phyloP scores from a whole-genome alignment of 2,329 filamentous ascomycete genomes.

The Cladophialophora immunda region DNA sequence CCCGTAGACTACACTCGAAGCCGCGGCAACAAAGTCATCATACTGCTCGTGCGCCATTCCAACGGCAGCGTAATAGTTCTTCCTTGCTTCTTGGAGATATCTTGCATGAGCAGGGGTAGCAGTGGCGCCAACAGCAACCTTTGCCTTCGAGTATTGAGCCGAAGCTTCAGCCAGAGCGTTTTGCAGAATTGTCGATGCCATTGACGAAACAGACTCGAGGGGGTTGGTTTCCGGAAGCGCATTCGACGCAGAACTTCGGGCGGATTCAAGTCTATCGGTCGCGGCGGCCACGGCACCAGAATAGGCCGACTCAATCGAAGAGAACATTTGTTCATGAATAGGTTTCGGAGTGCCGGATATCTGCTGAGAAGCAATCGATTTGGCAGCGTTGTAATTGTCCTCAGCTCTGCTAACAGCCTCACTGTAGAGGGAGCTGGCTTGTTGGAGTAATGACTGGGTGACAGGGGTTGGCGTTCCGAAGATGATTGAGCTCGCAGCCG shows the following conservation, averaged over 20 bases:
- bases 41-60: slow-evolving; percentile 82
- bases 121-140: slow-evolving; percentile 70
- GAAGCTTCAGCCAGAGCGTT: slow-evolving; percentile 77
- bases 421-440: slow-evolving; percentile 63
- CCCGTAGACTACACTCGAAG: slow-evolving; percentile 74
- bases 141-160: slow-evolving; percentile 74
- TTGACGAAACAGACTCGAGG: slow-evolving; percentile 67
- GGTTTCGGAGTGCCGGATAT: slow-evolving; percentile 75
- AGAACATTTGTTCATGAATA: slow-evolving; percentile 72
- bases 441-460: slow-evolving; percentile 51
- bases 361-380: slow-evolving; percentile 72
- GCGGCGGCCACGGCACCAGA: slow-evolving; percentile 71
- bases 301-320: slow-evolving; percentile 74
- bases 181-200: slow-evolving; percentile 74
- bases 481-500: slow-evolving; percentile 65
- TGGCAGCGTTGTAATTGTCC: slow-evolving; percentile 73
- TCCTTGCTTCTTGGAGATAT: slow-evolving; percentile 66
- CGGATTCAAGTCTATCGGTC: slow-evolving; percentile 65
- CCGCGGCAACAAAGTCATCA: slow-evolving; percentile 75
- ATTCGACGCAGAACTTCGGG: slow-evolving; percentile 62
- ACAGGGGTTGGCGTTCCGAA: slow-evolving; percentile 58
- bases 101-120: slow-evolving; percentile 65
- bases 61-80: slow-evolving; percentile 80
- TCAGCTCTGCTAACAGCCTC: slow-evolving; percentile 71
- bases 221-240: slow-evolving; percentile 53